Evolutionary conservation across 2,329 filamentous ascomycete genomes (phyloP), one percentile per base, ranked within the genome.

Genomic region (Didymella glomerata): DNA sequence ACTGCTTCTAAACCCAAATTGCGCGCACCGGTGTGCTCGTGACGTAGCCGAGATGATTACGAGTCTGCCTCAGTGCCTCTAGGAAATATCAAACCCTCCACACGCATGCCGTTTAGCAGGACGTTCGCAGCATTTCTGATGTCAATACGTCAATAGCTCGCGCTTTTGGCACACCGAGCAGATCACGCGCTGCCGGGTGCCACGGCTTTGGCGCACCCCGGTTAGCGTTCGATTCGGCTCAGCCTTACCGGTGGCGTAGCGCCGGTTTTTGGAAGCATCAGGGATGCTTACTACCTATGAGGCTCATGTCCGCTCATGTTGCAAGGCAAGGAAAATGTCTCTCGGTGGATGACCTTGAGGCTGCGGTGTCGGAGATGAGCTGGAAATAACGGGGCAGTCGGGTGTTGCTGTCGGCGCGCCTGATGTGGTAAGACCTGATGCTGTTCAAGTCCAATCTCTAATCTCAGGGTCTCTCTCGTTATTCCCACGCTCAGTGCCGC

Each of bases 1-100:
- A 50, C 24, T 48, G 6, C n/a, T 38, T 16, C 56, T 54, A 57
- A 61, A 54, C 40, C 56, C 42, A 49, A 45, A 50, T 47, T 30
- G 49, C 50, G 42, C 28, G 48, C 42, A 45, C 57, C 48, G 48
- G 54, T 61, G 52, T 48, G 54, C 63, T 67, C 59, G 67, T 70
- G 68, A 69, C 65, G 64, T 69, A 60, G 47, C 38, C 32, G 22
- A 54, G 40, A 28, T 42, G 34, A 50, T 51, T 30, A 32, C 36
- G 34, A 50, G 32, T 54, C 56, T 50, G 56, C 51, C 50, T 50
- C 32, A 47, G 45, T 54, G 56, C 41, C 41, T 50, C 45, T n/a
- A 54, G 22, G 13, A 54, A 24, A 50, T 24, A 47, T 24, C n/a
- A 9, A 14, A 36, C 41, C 41, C 25, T 59, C 56, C 56, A 54